Evolutionary conservation across 1,284 basidiomycete genomes (phyloP).

Genomic region (Naganishia albida): DNA sequence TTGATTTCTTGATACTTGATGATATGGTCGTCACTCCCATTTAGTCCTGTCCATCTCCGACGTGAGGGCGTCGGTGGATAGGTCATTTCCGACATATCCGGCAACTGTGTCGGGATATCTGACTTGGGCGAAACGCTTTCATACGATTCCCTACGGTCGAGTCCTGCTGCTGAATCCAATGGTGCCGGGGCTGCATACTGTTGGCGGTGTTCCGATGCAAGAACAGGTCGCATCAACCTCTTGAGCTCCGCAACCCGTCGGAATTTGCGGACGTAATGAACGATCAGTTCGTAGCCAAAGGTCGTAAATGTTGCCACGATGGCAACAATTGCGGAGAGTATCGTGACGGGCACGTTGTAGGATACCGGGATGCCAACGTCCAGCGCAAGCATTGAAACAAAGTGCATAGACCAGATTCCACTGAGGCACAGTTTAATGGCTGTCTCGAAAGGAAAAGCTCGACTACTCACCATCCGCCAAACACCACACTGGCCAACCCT

Average conservation of each 20-base stretch:
- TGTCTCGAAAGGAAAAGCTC: neutral
- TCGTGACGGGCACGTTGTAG: conserved; percentile 19
- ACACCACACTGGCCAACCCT: conserved; percentile 25
- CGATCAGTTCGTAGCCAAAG: conserved; percentile 29
- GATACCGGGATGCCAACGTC: conserved; percentile 23
- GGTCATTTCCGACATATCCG: neutral
- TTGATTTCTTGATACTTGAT: conserved; percentile 3
- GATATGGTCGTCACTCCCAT: conserved; percentile 14
- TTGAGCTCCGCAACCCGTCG: conserved; percentile 13
- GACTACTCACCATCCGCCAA: conserved; percentile 30
- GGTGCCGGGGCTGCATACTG: neutral
- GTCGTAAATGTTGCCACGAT: conserved; percentile 26
- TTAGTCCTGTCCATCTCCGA: conserved; percentile 16
- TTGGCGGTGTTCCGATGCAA: conserved; percentile 10
- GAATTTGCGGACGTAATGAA: conserved; percentile 18
- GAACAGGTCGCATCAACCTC: conserved; percentile 7
- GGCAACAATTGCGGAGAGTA: conserved; percentile 27
- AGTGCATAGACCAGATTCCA: conserved; percentile 28
- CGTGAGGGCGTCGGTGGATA: neutral
- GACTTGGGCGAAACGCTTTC: conserved; percentile 21
- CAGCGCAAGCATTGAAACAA: conserved; percentile 29
- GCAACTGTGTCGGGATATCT: neutral
- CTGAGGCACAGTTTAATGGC: neutral
- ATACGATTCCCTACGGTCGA: neutral
- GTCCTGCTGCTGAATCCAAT: conserved; percentile 11